Base-by-base conservation (phyloP, 352 stramenopile species). In the Globisporangium okanoganense region DNA sequence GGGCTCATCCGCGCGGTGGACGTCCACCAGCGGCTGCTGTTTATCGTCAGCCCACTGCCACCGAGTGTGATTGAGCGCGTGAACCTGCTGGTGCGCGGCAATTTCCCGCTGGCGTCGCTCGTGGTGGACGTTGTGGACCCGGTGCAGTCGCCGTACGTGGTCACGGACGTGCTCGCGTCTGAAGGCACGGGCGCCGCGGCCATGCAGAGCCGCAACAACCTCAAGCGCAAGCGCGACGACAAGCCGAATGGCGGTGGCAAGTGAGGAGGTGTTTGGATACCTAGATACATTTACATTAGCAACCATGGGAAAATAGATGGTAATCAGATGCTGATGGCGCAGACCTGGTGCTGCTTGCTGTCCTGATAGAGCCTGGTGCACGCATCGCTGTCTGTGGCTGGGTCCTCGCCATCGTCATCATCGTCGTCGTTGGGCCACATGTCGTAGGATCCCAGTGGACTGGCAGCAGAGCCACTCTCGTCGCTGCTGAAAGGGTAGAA, bases 141-240 rank as follows among this genome's bases (percentile, higher is more conserved):
- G 7, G 65, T 65, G 16, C 72, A 82, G 65, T 54, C 72, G 51
- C 84, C 82, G 13, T 92, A 92, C 66, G 71, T 79, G 31, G 82
- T 92, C 40, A 74, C 74, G 14, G 82, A 92, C 61, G 76, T 92
- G 31, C 66, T 95, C 16, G 52, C 79, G 24, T 77, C 80, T 7
- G 82, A 92, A 45, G 86, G 86, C 62, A 92, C 86, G 0, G 86
- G 86, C 16, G 86, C 86, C 8, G 71, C 72, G 12, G 75, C 71
- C 43, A 95, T 95, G 86, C 79, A 95, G 61, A 94, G 84, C 63
- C 83, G 86, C 58, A 88, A 95, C 67, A 95, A 93, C 62, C 71
- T 95, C 60, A 95, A 95, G 65, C 84, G 86, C 41, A 95, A 95
- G 67, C 82, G 84, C 13, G 84, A 93, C 65, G 72, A 71, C 50